Conservation (phyloP, 192 early-diverging fungal species). For the Backusella parvicylindrica region DNA sequence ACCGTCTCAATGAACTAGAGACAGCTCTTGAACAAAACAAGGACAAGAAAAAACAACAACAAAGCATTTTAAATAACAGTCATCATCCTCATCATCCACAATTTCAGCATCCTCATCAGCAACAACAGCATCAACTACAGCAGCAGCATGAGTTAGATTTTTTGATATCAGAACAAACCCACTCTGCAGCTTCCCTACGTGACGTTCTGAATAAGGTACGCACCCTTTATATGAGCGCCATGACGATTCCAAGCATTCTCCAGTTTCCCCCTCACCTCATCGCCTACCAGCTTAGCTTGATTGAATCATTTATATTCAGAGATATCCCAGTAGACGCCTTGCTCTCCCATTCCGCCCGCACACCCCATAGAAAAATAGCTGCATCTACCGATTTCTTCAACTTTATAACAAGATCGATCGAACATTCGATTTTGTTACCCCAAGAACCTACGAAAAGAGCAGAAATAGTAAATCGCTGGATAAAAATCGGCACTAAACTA, state of each 20-base stretch:
- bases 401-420: conserved; percentile 70
- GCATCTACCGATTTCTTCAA: conserved; percentile 79
- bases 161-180: neutral
- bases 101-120: conserved; percentile 27
- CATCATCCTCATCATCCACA: conserved; percentile 18
- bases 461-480: conserved; percentile 63
- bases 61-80: neutral
- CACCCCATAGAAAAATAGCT: conserved; percentile 57
- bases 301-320: conserved; percentile 67
- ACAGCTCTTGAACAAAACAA: conserved; percentile 33
- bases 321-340: conserved; percentile 59
- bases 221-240: conserved; percentile 47
- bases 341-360: conserved; percentile 55
- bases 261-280: conserved; percentile 60
- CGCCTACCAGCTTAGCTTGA: conserved; percentile 65
- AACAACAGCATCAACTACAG: conserved; percentile 33
- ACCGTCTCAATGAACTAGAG: conserved; percentile 40
- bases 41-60: neutral
- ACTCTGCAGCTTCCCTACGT: conserved; percentile 26
- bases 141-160: neutral
- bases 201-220: conserved; percentile 49
- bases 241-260: conserved; percentile 48
- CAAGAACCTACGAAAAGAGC: conserved; percentile 54
- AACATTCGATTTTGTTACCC: conserved; percentile 65
- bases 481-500: conserved; percentile 59